These are phyloP conservation scores for Venturia nashicola DNA, from an alignment of 2,329 filamentous ascomycete genomes.

Conservation along the genomic window DNA sequence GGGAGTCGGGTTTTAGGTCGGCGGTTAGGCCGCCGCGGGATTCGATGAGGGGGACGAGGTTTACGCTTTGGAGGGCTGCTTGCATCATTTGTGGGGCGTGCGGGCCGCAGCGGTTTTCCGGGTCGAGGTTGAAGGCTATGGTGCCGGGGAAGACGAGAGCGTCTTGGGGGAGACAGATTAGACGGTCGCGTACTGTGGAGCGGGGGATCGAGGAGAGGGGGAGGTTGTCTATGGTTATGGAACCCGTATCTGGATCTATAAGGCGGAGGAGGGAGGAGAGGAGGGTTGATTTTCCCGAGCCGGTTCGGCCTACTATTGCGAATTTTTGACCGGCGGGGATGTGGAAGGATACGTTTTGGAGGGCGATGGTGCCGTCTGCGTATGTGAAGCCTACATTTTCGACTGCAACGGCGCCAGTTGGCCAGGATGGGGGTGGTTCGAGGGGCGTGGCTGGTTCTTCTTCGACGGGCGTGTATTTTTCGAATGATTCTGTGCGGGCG, in stretches of 20 bases:
- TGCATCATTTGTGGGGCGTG: conserved; percentile 16
- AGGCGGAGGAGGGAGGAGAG: conserved; percentile 38
- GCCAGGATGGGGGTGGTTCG: background rate
- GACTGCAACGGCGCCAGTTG: background rate
- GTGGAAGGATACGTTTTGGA: conserved; percentile 34
- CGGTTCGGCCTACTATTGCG: conserved; percentile 40
- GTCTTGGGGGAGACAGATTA: conserved; percentile 21
- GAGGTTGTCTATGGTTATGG: conserved; percentile 35
- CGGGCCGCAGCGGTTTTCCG: background rate
- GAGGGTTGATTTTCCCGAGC: conserved; percentile 39
- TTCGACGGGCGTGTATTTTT: conserved; percentile 32
- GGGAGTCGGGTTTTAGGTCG: conserved; percentile 10
- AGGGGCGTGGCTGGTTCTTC: conserved; percentile 15
- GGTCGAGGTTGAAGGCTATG: conserved; percentile 7
- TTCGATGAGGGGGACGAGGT: conserved; percentile 33
- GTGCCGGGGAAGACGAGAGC: background rate
- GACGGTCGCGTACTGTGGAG: conserved; percentile 23
- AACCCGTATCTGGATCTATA: conserved; percentile 31
- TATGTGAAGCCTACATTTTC: background rate
- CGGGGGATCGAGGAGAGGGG: conserved; percentile 30
- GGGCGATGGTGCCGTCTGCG: conserved; percentile 17
- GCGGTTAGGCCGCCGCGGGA: conserved; percentile 29
- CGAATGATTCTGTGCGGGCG: conserved; percentile 41
- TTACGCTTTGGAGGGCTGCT: conserved; percentile 29
- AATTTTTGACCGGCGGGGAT: conserved; percentile 35